Conservation (phyloP, 106 monocot genomes). For the Allium fistulosum region DNA sequence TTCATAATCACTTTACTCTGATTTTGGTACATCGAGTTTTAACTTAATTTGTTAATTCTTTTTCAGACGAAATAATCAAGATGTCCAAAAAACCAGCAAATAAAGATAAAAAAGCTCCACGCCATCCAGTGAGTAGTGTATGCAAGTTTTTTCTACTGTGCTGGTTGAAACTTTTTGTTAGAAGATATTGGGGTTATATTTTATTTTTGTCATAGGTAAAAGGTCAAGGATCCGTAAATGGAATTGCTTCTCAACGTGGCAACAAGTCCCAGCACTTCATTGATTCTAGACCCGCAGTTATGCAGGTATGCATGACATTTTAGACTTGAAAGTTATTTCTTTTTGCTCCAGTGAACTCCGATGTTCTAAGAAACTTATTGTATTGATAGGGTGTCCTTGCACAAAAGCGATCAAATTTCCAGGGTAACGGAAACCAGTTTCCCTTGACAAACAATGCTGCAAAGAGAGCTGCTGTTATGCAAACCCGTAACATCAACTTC, state of each 20-base stretch:
- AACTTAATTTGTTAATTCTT: background rate
- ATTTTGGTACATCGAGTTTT: background rate
- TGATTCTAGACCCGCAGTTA: slow-evolving; percentile 69
- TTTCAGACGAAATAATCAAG: slow-evolving; percentile 88
- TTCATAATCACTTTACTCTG: background rate
- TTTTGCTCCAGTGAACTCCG: too few species aligned
- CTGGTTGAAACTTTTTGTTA: too few species aligned
- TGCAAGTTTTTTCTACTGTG: background rate
- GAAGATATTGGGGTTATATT: background rate
- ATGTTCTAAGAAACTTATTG: background rate
- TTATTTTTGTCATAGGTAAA: slow-evolving; percentile 39
- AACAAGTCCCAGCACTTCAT: slow-evolving; percentile 47
- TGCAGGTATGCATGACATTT: slow-evolving; percentile 41
- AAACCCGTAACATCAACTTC: slow-evolving; percentile 29
- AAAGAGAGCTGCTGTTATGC: slow-evolving; percentile 39
- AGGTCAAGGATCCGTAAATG: slow-evolving; percentile 50
- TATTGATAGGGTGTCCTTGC: slow-evolving; percentile 64
- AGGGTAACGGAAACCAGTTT: slow-evolving; percentile 61
- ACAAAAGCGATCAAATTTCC: slow-evolving; percentile 61
- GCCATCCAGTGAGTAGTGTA: slow-evolving; percentile 43
- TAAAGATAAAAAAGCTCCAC: slow-evolving; percentile 47
- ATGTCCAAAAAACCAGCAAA: slow-evolving; percentile 71
- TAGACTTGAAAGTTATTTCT: too few species aligned
- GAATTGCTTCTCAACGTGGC: slow-evolving; percentile 34
- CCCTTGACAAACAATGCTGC: slow-evolving; percentile 42